Base-by-base conservation (phyloP, 768 basidiomycete species). In the Mycena metata region DNA sequence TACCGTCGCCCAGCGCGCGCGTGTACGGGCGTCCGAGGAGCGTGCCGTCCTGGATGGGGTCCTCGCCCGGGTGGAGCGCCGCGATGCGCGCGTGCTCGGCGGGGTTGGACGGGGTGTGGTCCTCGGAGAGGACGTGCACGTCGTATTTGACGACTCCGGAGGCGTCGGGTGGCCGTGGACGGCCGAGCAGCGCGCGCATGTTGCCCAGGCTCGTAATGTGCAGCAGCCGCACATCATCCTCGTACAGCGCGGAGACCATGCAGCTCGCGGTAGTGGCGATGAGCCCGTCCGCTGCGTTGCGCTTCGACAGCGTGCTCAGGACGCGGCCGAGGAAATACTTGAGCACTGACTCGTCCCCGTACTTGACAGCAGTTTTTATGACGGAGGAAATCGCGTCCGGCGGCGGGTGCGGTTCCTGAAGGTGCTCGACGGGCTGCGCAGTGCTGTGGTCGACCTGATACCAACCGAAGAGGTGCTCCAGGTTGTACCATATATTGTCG, bases 1-100 rank as follows among this genome's bases (percentile, higher is more conserved):
- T 73, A 5, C 81, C 83, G 52, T 84, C 77, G 1, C 86, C 84
- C 71, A 87, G 84, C 0, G 80, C 82, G 45, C 83, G 82, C 33
- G 82, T 79, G 35, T 76, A 60, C 9, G 80, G 74, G 66, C 73
- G 72, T 1, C 79, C 80, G 13, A 81, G 66, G 5, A 80, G 76
- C 39, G 72, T 76, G 10, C 79, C 79, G 52, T 80, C 68, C 39
- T 76, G 69, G 19, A 80, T 70, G 41, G 79, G 49, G 1, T 64
- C 66, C 58, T 80, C 77, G 30, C 76, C 79, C 0, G 78, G 77
- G 65, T 82, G 81, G n/a, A 67, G 69, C 0, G 73, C 67, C 45
- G 73, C 64, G 9, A 84, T 60, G 5, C 82, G 79, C 24, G 67
- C 64, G 36, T 73, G 69, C 61, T 84, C 84, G 23, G 66, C 67